A percentile compares a stretch with the other conserved stretches of the same genome.
Evolutionary conservation across 2,329 filamentous ascomycete species (phyloP).

Genomic region (Cercospora sp.): DNA sequence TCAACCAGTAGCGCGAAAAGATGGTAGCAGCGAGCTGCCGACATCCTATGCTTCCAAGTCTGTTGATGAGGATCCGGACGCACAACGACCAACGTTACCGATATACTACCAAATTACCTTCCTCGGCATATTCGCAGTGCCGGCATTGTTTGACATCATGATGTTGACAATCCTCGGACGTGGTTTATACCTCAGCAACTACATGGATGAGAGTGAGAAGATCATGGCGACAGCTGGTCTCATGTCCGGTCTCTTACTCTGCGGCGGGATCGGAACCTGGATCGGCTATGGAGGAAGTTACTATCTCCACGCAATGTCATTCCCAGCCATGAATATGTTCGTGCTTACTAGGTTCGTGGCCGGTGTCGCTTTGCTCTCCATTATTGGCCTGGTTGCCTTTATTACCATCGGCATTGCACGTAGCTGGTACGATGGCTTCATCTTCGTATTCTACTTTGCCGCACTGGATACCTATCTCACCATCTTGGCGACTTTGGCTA

Average conservation of each 20-base stretch:
- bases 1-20: slow-evolving; percentile 25
- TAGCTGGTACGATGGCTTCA: slow-evolving; percentile 49
- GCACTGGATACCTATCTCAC: slow-evolving; percentile 61
- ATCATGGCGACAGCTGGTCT: slow-evolving; percentile 58
- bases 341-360: slow-evolving; percentile 53
- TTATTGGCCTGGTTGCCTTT: slow-evolving; percentile 48
- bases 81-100: background rate
- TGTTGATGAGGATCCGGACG: slow-evolving; percentile 21
- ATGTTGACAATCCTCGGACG: slow-evolving; percentile 60
- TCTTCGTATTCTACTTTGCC: slow-evolving; percentile 62
- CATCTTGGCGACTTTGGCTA: slow-evolving; percentile 52
- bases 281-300: slow-evolving; percentile 64
- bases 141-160: slow-evolving; percentile 62
- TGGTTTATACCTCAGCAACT: slow-evolving; percentile 61
- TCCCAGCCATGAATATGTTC: slow-evolving; percentile 57
- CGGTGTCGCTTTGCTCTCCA: slow-evolving; percentile 49
- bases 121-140: slow-evolving; percentile 56
- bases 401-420: slow-evolving; percentile 50
- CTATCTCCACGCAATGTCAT: slow-evolving; percentile 60
- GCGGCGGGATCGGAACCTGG: slow-evolving; percentile 63
- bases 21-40: slow-evolving; percentile 24
- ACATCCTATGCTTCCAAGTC: slow-evolving; percentile 27
- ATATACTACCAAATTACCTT: slow-evolving; percentile 14
- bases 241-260: slow-evolving; percentile 57
- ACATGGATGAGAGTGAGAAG: slow-evolving; percentile 53